Evolutionary conservation across 192 early-diverging fungal genomes (phyloP), one percentile per base, ranked within the genome.

Genomic region (Coemansia sp.): DNA sequence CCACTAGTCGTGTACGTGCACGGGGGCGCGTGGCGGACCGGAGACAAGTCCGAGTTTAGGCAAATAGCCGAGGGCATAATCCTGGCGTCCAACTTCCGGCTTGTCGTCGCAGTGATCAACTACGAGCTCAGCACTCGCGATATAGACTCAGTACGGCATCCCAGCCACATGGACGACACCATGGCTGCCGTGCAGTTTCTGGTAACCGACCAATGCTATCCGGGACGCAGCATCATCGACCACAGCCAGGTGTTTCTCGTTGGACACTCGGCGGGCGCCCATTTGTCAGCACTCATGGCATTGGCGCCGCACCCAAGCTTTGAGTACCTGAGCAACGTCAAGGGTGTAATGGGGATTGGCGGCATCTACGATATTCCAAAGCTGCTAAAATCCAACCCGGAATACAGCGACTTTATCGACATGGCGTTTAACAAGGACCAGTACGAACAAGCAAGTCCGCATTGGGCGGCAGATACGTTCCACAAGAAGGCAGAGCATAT

Each of bases 21-120:
- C 69, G 92, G 94, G 19, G 94, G 94, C 3, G 89, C 92, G 12
- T 97, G 94, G 94, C 79, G 88, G 4, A 76, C 85, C 0, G 90
- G 88, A 44, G 89, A 91, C 67, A 92, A 92, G 64, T 42, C 58
- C 29, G 82, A 87, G 6, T 85, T 85, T 35, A 48, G 33, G 1
- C 40, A 67, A 19, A 58, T 92, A 6, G 88, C 78, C 25, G 44
- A 78, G 38, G 55, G 65, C 4, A 59, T 93, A 7, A 74, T 86
- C 7, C 6, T 19, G 2, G 29, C 42, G 28, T 22, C 69, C 2
- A 55, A 67, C 18, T 67, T 76, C n/a, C 35, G 56, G 3, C 59
- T 84, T 11, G 75, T 74, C 10, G 87, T 92, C 8, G 91, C 89
- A 5, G 73, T 88, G 3, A 65, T 89, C 40, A 91, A 88, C 56